Base-by-base conservation (phyloP, 2,329 filamentous ascomycete genomes). In the Claviceps humidiphila region DNA sequence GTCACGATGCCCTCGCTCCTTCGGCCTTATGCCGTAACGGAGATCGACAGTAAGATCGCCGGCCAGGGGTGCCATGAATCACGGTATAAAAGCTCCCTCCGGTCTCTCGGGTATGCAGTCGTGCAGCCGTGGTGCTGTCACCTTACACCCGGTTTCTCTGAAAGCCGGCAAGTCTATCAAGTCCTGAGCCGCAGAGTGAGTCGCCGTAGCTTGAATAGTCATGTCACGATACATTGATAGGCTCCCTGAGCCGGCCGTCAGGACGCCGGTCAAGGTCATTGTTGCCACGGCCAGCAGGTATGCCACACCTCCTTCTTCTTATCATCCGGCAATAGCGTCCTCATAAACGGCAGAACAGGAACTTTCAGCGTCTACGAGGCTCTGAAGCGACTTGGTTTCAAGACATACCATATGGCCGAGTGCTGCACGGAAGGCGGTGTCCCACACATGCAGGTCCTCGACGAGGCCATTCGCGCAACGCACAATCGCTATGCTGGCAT, bases 231-330 rank as follows among this genome's bases (percentile, higher is more conserved):
- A 57, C 20, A 65, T 70, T 40, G 68, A 70, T 47, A 57, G 53
- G 34, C 38, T 69, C n/a, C 64, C 66, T 8, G 57, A 57, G 9
- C 67, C 66, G 11, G 54, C 58, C 20, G 55, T 60, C 42, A 60
- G 63, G 5, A 52, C 58, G 49, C 61, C 62, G 22, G 66, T 64
- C 57, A 68, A 67, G 53, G 52, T 70, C 9, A 61, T 71, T 44
- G 62, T 70, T 17, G 57, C 68, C 30, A 70, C 66, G 46, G 62
- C 63, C n/a, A 63, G 65, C n/a, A 64, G 68, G 67, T 68, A 11
- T 9, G 14, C 22, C 2, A 34, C 30, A 4, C 20, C 8, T 41
- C 47, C 22, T 8, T 16, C 11, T 9, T 20, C 14, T 7, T 26
- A 8, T 26, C 5, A 50, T 13, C n/a, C 7, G 45, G 4, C 22